Evolutionary conservation across 441 rosid genomes (phyloP).

Genomic region (Brassica hybrid): DNA sequence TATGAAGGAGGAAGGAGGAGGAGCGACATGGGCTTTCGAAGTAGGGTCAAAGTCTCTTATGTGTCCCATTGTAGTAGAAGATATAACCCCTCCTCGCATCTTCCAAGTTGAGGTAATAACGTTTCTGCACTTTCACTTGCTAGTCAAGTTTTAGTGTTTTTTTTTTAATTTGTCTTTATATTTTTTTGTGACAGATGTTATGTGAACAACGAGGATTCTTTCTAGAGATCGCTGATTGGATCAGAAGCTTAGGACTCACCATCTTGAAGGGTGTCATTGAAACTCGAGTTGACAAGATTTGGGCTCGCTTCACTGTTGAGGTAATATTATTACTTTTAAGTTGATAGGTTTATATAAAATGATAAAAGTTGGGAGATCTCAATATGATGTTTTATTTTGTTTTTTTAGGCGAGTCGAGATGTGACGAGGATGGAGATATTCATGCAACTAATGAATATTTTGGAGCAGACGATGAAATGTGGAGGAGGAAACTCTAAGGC

Average conservation of each 20-base stretch:
- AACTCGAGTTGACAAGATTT: conserved; percentile 74
- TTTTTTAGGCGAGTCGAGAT: conserved; percentile 79
- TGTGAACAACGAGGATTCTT: conserved; percentile 91
- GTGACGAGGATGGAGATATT: conserved; percentile 93
- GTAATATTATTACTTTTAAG: conserved; percentile 43
- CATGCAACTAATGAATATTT: conserved; percentile 76
- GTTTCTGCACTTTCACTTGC: neutral
- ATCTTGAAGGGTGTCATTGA: conserved; percentile 95
- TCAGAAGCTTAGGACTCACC: conserved; percentile 86
- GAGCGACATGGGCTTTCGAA: conserved; percentile 97
- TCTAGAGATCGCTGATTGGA: conserved; percentile 88
- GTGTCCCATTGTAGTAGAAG: conserved; percentile 95
- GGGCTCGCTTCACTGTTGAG: conserved; percentile 94
- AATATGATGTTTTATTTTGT: conserved; percentile 1
- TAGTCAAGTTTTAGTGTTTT: neutral
- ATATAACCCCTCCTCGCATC: conserved; percentile 82
- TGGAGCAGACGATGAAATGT: conserved; percentile 76
- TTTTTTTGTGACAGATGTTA: conserved; percentile 64
- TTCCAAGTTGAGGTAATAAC: conserved; percentile 94
- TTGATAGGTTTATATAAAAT: neutral
- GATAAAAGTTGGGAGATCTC: conserved; percentile 2
- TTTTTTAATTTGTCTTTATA: neutral
- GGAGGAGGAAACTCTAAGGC: conserved; percentile 46
- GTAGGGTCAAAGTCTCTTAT: conserved; percentile 85
- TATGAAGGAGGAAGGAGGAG: conserved; percentile 66